Percentiles rank a stretch among this genome's conserved stretches.
Conservation (phyloP, 306 rosid species). For the Begonia masoniana region DNA sequence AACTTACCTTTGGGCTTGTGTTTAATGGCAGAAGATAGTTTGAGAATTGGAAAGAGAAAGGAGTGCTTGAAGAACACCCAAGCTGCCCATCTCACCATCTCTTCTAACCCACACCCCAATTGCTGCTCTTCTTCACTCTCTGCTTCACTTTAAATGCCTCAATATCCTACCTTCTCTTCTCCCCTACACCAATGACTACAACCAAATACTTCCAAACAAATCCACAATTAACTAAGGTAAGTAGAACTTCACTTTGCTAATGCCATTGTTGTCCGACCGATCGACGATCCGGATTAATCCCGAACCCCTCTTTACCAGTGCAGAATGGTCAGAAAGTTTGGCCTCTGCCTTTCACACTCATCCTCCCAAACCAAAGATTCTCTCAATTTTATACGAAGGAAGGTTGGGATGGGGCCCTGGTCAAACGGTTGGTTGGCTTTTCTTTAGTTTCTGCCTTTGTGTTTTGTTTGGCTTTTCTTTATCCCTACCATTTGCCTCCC, state of each 20-base stretch:
- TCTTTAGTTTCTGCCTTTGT: constrained; percentile 23
- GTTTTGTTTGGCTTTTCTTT: constrained; percentile 23
- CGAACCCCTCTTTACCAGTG: too few species aligned
- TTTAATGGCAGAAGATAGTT: constrained; percentile 27
- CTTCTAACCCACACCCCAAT: constrained; percentile 9
- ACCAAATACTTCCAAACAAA: constrained; percentile 27
- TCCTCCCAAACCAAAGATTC: constrained; percentile 27
- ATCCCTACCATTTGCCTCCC: constrained; percentile 4
- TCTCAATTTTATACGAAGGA: constrained; percentile 10
- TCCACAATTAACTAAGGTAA: background rate
- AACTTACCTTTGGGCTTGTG: constrained; percentile 34
- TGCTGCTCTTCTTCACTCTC: constrained; percentile 1
- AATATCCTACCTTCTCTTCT: background rate
- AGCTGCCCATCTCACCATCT: constrained; percentile 34
- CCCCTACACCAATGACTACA: constrained; percentile 20
- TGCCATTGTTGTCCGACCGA: too few species aligned
- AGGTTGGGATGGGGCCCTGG: constrained; percentile 25
- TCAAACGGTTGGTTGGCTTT: constrained; percentile 57
- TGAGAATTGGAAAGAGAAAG: constrained; percentile 31
- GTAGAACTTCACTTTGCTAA: constrained; percentile 13
- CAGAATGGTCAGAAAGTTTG: too few species aligned
- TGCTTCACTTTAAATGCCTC: too few species aligned
- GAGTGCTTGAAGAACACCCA: constrained; percentile 41
- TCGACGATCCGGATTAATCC: too few species aligned
- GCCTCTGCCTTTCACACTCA: constrained; percentile 17